These are phyloP conservation scores for Thelonectria discophora DNA, from an alignment of 2,329 filamentous ascomycete species.

Conservation along the genomic window DNA sequence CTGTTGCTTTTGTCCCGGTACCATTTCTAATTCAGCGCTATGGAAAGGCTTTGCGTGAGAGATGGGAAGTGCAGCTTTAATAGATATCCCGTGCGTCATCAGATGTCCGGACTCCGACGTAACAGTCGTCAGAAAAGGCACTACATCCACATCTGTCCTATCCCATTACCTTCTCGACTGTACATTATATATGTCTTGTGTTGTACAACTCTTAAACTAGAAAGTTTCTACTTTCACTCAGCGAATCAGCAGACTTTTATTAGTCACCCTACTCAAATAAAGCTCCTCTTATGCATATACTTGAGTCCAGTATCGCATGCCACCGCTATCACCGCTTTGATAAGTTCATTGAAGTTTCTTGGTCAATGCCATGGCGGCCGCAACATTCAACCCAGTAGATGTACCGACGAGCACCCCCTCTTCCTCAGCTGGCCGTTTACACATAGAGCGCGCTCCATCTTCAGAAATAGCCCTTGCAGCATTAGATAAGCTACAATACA, in stretches of 20 bases:
- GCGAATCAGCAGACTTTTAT: no score
- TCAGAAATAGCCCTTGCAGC: neutral
- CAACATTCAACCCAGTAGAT: constrained; percentile 2
- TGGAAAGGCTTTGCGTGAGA: constrained; percentile 1
- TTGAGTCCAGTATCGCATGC: constrained; percentile 17
- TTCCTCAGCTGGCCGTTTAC: constrained; percentile 1
- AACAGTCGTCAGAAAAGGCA: no score
- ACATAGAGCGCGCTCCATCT: neutral
- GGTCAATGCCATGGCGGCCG: neutral
- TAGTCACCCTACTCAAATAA: neutral
- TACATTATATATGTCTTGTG: neutral
- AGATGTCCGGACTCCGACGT: no score
- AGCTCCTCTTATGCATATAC: constrained; percentile 1
- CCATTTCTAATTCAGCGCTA: constrained; percentile 8
- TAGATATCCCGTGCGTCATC: no score
- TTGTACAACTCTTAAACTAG: no score
- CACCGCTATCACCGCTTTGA: constrained; percentile 12
- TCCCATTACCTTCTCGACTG: no score
- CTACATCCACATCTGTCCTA: no score
- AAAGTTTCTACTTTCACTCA: no score
- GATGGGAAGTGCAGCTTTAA: no score
- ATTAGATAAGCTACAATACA: neutral
- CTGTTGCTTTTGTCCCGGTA: constrained; percentile 1
- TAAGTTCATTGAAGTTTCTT: constrained; percentile 9
- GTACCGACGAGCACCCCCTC: constrained; percentile 7